phyloP scores from a whole-genome alignment of 2,329 filamentous ascomycete genomes.

The Emergomyces orientalis region DNA sequence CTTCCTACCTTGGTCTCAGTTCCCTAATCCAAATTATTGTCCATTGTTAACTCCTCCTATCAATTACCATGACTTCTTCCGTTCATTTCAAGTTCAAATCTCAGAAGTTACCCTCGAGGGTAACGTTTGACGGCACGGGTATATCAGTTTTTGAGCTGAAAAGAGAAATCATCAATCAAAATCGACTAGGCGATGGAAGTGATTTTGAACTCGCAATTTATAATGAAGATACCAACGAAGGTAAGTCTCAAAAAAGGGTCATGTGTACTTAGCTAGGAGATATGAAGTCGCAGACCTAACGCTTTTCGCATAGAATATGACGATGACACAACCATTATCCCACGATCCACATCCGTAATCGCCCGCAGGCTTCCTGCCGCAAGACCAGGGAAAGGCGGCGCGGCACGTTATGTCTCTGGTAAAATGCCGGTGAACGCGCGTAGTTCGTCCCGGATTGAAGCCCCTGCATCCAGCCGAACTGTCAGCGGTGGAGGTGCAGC shows the following conservation, averaged over 20 bases:
- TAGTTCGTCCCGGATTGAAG: slow-evolving; percentile 62
- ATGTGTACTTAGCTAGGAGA: neutral
- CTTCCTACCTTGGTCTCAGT: slow-evolving; percentile 8
- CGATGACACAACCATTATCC: slow-evolving; percentile 95
- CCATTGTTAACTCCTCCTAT: slow-evolving; percentile 13
- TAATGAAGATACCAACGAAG: slow-evolving; percentile 82
- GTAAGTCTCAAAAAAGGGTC: slow-evolving; percentile 44
- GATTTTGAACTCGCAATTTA: slow-evolving; percentile 96
- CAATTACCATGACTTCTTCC: slow-evolving; percentile 70
- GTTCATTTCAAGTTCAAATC: slow-evolving; percentile 99
- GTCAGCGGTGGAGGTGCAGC: slow-evolving; percentile 23
- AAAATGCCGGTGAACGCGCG: slow-evolving; percentile 88
- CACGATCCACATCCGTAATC: slow-evolving; percentile 86
- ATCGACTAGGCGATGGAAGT: slow-evolving; percentile 84
- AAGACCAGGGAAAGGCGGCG: slow-evolving; percentile 78
- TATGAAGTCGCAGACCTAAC: neutral
- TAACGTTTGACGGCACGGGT: slow-evolving; percentile 94
- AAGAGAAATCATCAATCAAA: slow-evolving; percentile 93
- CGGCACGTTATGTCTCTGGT: slow-evolving; percentile 89
- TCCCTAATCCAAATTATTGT: slow-evolving; percentile 16
- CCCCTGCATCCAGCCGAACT: slow-evolving; percentile 39
- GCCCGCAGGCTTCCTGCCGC: slow-evolving; percentile 75
- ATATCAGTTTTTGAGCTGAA: slow-evolving; percentile 98
- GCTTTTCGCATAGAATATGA: slow-evolving; percentile 64
- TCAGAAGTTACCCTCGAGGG: slow-evolving; percentile 85